Base-by-base conservation (phyloP, 495 filamentous ascomycete genomes). In the Aspergillus ostianus region DNA sequence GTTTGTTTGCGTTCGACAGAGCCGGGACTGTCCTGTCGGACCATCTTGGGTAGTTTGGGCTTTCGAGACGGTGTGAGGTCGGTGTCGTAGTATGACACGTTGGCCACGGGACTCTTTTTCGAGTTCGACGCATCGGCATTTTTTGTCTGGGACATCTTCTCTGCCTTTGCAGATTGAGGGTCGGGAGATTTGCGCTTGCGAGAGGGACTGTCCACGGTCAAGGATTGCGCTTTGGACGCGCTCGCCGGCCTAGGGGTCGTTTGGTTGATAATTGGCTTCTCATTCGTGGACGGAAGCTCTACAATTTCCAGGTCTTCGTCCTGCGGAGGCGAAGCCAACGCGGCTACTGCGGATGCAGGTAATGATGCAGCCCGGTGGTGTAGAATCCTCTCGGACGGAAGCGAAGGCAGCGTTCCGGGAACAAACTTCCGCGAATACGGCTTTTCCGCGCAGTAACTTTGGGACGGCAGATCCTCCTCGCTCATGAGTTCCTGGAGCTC, bases 301-400 rank as follows among this genome's bases (percentile, higher is more conserved):
- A 55, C 55, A 50, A 54, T 47, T 17, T 47, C 48, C 21, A 61
- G 57, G 41, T 36, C 53, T 13, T 64, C 47, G 21, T 50, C 48
- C 27, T 46, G 56, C 51, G 44, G 23, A 46, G 67, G 53, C 6
- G 69, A 67, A 9, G 56, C 55, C 19, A 69, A 56, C 6, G 67
- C 69, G 1, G 63, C 65, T n/a, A 64, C 13, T 36, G 48, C 49
- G 20, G 51, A 19, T 51, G 51, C 23, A 17, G 57, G 29, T 6
- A 55, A 36, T 8, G 56, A 49, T 12, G 21, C 48, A 23, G 23
- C 64, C 64, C 53, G 73, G 70, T 53, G 69, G 62, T 76, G 70
- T 2, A 85, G 66, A 6, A 86, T 64, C 32, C 84, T 71, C 67
- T 87, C 86, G 15, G 85, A 87, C 6, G 84, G 85, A 17, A 89